A percentile compares a stretch with the other conserved stretches of the same genome.
Conservation (phyloP, 192 early-diverging fungal genomes). For the Gonapodya sp. region DNA sequence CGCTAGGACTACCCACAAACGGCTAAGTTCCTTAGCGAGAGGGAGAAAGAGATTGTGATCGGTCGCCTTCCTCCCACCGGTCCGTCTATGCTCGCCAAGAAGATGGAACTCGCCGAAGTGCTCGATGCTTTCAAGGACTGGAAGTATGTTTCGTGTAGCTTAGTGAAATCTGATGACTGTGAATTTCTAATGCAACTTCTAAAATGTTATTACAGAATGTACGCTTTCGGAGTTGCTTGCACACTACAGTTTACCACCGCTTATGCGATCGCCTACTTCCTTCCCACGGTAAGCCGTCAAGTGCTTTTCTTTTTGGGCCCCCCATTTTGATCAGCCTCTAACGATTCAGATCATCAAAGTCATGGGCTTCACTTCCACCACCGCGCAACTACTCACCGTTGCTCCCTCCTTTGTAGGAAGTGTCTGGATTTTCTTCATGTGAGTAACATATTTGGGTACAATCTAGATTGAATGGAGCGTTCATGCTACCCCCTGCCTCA, state of each 20-base stretch:
- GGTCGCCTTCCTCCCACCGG: conserved; percentile 23
- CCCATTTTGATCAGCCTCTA: not conserved
- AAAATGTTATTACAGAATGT: not conserved
- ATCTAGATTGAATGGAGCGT: not conserved
- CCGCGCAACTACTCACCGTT: not conserved
- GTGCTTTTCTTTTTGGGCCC: not conserved
- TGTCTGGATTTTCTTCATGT: conserved; percentile 1
- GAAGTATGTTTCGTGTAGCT: not conserved
- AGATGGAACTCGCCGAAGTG: conserved; percentile 24
- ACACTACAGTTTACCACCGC: not conserved
- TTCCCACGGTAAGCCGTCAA: not conserved
- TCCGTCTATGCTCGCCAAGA: not conserved
- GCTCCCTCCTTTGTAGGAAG: not conserved
- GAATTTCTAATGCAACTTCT: too few species aligned
- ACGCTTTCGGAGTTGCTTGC: not conserved
- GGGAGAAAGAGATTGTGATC: conserved; percentile 40
- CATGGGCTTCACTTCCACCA: not conserved
- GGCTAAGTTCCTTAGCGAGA: conserved; percentile 35
- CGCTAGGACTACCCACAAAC: conserved; percentile 6
- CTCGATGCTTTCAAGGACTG: not conserved
- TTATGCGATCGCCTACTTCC: not conserved
- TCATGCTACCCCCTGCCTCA: not conserved
- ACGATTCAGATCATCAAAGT: not conserved
- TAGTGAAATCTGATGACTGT: not conserved
- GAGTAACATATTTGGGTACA: not conserved